phyloP scores from a whole-genome alignment of 2,329 filamentous ascomycete genomes.

The Trichoderma guizhouense region DNA sequence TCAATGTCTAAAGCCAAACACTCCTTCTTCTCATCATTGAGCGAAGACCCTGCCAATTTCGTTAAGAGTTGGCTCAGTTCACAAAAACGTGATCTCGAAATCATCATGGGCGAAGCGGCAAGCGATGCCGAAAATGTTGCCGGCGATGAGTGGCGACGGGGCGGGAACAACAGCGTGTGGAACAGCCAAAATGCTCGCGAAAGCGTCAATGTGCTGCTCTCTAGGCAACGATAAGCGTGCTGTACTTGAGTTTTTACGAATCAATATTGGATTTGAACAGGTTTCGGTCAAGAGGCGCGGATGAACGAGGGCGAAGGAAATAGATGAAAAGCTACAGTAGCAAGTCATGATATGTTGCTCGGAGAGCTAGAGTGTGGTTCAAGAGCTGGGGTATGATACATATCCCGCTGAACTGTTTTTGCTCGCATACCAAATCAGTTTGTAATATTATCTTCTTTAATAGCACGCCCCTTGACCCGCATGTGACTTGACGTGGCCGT shows the following conservation, averaged over 20 bases:
- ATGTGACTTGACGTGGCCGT: background rate
- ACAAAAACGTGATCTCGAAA: slow-evolving; percentile 85
- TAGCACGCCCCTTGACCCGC: background rate
- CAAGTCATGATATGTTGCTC: slow-evolving; percentile 8
- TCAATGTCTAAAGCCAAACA: slow-evolving; percentile 85
- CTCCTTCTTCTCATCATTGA: slow-evolving; percentile 75
- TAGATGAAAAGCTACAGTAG: background rate
- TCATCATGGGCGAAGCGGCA: slow-evolving; percentile 78
- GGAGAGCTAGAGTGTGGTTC: background rate
- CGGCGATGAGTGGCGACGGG: slow-evolving; percentile 67
- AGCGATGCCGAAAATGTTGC: slow-evolving; percentile 57
- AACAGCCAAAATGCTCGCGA: slow-evolving; percentile 56
- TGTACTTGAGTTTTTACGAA: background rate
- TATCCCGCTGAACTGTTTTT: background rate
- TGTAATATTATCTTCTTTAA: slow-evolving; percentile 8
- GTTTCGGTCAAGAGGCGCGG: background rate
- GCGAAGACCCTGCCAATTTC: slow-evolving; percentile 79
- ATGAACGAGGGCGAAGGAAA: background rate
- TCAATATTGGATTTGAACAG: background rate
- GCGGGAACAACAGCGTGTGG: slow-evolving; percentile 55
- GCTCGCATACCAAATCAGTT: background rate
- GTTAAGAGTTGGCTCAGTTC: slow-evolving; percentile 84
- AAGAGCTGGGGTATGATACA: background rate
- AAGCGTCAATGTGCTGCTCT: slow-evolving; percentile 59
- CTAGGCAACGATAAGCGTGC: slow-evolving; percentile 43